Conservation (phyloP, 768 basidiomycete genomes). For the Gelatoporia subvermispora region DNA sequence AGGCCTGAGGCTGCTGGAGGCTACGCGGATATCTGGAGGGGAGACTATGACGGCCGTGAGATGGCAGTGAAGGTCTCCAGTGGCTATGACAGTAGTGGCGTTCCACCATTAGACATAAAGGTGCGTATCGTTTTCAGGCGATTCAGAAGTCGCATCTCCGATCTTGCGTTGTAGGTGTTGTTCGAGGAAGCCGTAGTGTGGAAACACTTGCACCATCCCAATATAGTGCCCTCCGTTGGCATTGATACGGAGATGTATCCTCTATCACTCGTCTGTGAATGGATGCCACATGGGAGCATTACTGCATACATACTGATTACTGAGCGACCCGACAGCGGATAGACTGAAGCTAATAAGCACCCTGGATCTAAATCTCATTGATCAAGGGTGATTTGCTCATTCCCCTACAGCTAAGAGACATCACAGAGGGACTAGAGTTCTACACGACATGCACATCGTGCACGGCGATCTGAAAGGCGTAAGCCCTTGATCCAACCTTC, state of each 20-base stretch:
- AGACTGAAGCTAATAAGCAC: not conserved
- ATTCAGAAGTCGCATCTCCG: not conserved
- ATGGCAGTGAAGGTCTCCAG: not conserved
- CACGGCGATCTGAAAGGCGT: constrained; percentile 23
- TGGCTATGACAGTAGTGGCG: not conserved
- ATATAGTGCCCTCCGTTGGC: constrained; percentile 1
- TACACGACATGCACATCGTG: constrained; percentile 14
- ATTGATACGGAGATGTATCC: not conserved
- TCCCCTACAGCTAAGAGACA: constrained; percentile 10
- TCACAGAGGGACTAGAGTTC: constrained; percentile 13
- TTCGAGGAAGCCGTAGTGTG: not conserved
- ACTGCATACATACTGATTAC: not conserved
- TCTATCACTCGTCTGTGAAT: not conserved
- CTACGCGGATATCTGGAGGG: constrained; percentile 2
- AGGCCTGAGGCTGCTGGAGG: not conserved
- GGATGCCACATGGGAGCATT: constrained; percentile 2
- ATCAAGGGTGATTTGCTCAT: no score
- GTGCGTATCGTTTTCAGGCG: not conserved
- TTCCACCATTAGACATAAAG: not conserved
- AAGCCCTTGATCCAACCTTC: not conserved
- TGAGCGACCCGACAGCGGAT: not conserved
- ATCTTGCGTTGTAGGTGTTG: not conserved
- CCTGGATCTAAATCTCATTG: no score
- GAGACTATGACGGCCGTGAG: not conserved
- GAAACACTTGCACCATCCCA: not conserved